phyloP scores from a whole-genome alignment of 371 early-diverging fungal species.

The Apophysomyces ossiformis region DNA sequence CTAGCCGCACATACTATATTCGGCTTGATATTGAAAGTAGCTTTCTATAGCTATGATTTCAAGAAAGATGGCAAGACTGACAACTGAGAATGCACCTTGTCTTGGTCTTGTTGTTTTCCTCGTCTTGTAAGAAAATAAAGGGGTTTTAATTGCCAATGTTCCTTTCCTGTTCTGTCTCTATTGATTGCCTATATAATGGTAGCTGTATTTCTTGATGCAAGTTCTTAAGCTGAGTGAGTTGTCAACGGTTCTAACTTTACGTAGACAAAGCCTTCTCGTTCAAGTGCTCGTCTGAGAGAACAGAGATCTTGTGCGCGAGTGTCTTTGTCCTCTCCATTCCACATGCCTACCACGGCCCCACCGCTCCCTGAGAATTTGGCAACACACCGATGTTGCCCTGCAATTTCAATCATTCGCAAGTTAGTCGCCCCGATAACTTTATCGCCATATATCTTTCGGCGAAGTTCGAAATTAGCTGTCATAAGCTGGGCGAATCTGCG shows the following conservation, averaged over 20 bases:
- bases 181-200: not conserved
- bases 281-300: slow-evolving; percentile 39
- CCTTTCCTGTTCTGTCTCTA: no score
- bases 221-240: not conserved
- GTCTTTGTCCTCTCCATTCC: slow-evolving; percentile 32
- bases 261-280: slow-evolving; percentile 53
- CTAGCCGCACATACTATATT: slow-evolving; percentile 72
- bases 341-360: slow-evolving; percentile 58
- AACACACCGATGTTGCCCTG: slow-evolving; percentile 43
- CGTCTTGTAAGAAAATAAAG: no score
- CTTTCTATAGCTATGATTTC: slow-evolving; percentile 71
- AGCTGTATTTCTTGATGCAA: not conserved
- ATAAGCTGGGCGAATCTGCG: slow-evolving; percentile 47
- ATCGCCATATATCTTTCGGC: slow-evolving; percentile 55
- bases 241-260: slow-evolving; percentile 32
- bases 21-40: slow-evolving; percentile 79
- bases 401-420: slow-evolving; percentile 56
- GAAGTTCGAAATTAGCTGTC: slow-evolving; percentile 54
- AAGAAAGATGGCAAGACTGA: slow-evolving; percentile 18
- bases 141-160: no score
- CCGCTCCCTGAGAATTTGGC: slow-evolving; percentile 63
- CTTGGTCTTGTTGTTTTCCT: no score
- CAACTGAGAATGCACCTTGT: no score
- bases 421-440: slow-evolving; percentile 46
- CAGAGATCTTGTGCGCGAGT: slow-evolving; percentile 29